phyloP scores from a whole-genome alignment of 1,284 basidiomycete species.

The Caloboletus inedulis region DNA sequence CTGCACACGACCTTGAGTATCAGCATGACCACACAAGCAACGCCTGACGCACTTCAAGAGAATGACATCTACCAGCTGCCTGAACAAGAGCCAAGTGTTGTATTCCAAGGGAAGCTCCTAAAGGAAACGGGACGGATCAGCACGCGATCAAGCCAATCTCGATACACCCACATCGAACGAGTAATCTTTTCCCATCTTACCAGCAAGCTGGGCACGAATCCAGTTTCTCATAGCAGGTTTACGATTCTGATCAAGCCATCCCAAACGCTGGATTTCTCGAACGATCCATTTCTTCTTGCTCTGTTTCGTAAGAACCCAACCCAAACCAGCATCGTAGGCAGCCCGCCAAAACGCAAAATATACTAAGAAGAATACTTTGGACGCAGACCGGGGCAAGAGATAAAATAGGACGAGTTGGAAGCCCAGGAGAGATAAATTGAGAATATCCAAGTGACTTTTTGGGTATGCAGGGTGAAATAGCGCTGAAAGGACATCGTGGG shows the following conservation, averaged over 20 bases:
- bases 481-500: slow-evolving; percentile 91
- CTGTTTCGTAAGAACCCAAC: slow-evolving; percentile 91
- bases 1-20: slow-evolving; percentile 38
- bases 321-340: slow-evolving; percentile 91
- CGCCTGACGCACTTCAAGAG: slow-evolving; percentile 78
- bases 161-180: slow-evolving; percentile 73
- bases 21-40: not conserved
- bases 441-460: slow-evolving; percentile 88
- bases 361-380: slow-evolving; percentile 70
- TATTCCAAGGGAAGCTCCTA: slow-evolving; percentile 80
- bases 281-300: slow-evolving; percentile 95
- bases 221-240: slow-evolving; percentile 67
- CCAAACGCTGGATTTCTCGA: slow-evolving; percentile 69
- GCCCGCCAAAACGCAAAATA: slow-evolving; percentile 94
- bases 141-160: not conserved
- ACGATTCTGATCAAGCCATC: slow-evolving; percentile 82
- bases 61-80: slow-evolving; percentile 92
- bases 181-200: slow-evolving; percentile 95
- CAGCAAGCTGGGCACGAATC: slow-evolving; percentile 83
- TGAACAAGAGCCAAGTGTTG: slow-evolving; percentile 90
- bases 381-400: slow-evolving; percentile 52
- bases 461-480: slow-evolving; percentile 86
- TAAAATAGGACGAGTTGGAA: slow-evolving; percentile 80
- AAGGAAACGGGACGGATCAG: slow-evolving; percentile 2
- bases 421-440: slow-evolving; percentile 79